A percentile compares a stretch with the other conserved stretches of the same genome.
These are phyloP conservation scores for Dactylella cylindrospora DNA, from an alignment of 2,329 filamentous ascomycete genomes.

Conservation along the genomic window DNA sequence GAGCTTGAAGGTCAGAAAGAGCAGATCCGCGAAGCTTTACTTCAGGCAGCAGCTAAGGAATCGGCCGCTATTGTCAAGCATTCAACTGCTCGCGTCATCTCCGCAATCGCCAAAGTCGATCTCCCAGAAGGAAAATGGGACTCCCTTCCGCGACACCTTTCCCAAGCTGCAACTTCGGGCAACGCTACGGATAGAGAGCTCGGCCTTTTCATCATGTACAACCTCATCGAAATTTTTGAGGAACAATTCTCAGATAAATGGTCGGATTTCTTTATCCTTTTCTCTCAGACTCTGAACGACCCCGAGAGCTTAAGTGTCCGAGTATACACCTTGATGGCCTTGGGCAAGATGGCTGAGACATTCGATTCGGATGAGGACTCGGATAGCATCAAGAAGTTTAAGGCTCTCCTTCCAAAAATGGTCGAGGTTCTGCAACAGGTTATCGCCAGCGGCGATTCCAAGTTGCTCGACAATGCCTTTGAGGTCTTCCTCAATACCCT, in stretches of 20 bases:
- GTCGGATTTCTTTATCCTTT: conserved; percentile 75
- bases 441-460: conserved; percentile 78
- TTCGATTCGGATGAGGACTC: conserved; percentile 84
- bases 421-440: conserved; percentile 84
- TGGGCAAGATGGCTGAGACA: conserved; percentile 83
- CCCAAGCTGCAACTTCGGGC: conserved; percentile 74
- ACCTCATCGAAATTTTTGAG: conserved; percentile 83
- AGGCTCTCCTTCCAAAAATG: conserved; percentile 80
- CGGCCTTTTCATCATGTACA: conserved; percentile 88
- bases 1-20: conserved; percentile 71
- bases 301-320: conserved; percentile 88
- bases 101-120: conserved; percentile 81
- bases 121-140: conserved; percentile 82
- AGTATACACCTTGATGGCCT: conserved; percentile 88
- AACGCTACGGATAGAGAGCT: conserved; percentile 82
- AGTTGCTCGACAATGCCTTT: conserved; percentile 84
- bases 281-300: conserved; percentile 84
- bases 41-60: conserved; percentile 81
- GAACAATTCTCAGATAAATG: conserved; percentile 81
- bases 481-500: conserved; percentile 96
- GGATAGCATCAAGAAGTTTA: conserved; percentile 71
- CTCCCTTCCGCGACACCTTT: conserved; percentile 75
- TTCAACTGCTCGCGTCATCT: conserved; percentile 82
- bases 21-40: conserved; percentile 75
- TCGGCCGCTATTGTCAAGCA: conserved; percentile 75